phyloP scores from a whole-genome alignment of 169 alveolate species.

The Theileria sp. region DNA sequence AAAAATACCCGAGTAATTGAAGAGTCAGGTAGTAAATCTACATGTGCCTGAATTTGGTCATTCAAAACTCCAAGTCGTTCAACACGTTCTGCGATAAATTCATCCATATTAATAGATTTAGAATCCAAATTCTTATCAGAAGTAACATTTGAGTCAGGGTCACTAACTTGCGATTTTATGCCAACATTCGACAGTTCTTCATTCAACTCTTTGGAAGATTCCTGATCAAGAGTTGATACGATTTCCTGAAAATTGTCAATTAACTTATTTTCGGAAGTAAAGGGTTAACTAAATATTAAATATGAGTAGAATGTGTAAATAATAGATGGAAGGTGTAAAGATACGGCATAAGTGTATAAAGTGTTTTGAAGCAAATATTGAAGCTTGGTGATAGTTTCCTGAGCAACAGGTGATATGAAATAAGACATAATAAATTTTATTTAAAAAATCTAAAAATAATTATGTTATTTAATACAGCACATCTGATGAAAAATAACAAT shows the following conservation, averaged over 20 bases:
- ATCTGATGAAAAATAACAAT: neutral
- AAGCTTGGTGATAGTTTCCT: slow-evolving; percentile 52
- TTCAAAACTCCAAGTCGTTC: slow-evolving; percentile 36
- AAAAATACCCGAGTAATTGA: slow-evolving; percentile 17
- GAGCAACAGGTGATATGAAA: slow-evolving; percentile 60
- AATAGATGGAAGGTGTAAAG: slow-evolving; percentile 5
- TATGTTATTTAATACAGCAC: neutral
- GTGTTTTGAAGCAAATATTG: slow-evolving; percentile 64
- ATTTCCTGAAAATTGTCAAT: slow-evolving; percentile 36
- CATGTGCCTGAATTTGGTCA: slow-evolving; percentile 47
- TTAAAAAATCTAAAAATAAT: neutral
- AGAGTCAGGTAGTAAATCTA: slow-evolving; percentile 54
- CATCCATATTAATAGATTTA: neutral
- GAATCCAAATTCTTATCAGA: neutral
- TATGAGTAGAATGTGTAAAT: neutral
- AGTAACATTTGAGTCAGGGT: neutral
- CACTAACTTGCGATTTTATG: slow-evolving; percentile 8
- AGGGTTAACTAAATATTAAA: neutral
- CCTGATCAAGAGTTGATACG: slow-evolving; percentile 43
- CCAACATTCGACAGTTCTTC: slow-evolving; percentile 31
- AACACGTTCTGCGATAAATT: slow-evolving; percentile 36
- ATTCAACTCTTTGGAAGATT: slow-evolving; percentile 23
- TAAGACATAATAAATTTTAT: slow-evolving; percentile 23
- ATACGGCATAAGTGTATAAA: slow-evolving; percentile 55
- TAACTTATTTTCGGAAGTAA: neutral